Evolutionary conservation across 208 protist species (phyloP), one percentile per base, ranked within the genome.

Genomic region (Lotmaria passim): DNA sequence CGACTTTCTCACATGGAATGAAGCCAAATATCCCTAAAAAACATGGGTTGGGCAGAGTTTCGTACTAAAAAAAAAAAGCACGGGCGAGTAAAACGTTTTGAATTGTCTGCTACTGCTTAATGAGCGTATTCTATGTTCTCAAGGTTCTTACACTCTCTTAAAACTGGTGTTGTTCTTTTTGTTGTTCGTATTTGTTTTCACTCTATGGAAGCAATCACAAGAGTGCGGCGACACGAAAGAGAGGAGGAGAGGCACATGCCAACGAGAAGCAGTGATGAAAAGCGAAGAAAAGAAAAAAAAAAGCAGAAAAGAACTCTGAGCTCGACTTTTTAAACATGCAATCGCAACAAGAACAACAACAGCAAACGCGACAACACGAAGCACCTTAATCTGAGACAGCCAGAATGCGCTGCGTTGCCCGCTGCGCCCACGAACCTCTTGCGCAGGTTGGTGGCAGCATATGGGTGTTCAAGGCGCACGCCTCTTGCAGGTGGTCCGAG

Each of bases 401-500:
- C 7, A 83, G 71, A 17, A 83, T 53, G 30, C 73, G 82, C 30
- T 56, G 78, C 6, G 23, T 34, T 11, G 68, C 6, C 19, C 38
- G 28, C 17, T 57, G 17, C 11, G 71, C 50, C 81, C 84, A 89
- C 17, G 61, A 31, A 19, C 73, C 79, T 11, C 84, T 64, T 15
- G 56, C 61, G n/a, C 48, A 21, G 23, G 70, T 43, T 11, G 69
- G 58, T 0, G 73, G 62, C 0, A 59, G 26, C 0, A 19, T 17
- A 19, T 81, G 58, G 23, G 81, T 52, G 11, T 24, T 46, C 14
- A 71, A 11, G 11, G 81, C 33, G 30, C 60, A 19, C 4, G 85
- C 81, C 26, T 81, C 71, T n/a, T 31, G 39, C 50, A 90, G 33
- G 3, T 11, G 17, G 3, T 87, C 64, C 7, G 86, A 90, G 52